Conservation (phyloP, 1,284 basidiomycete genomes). For the Naganishia sp. region DNA sequence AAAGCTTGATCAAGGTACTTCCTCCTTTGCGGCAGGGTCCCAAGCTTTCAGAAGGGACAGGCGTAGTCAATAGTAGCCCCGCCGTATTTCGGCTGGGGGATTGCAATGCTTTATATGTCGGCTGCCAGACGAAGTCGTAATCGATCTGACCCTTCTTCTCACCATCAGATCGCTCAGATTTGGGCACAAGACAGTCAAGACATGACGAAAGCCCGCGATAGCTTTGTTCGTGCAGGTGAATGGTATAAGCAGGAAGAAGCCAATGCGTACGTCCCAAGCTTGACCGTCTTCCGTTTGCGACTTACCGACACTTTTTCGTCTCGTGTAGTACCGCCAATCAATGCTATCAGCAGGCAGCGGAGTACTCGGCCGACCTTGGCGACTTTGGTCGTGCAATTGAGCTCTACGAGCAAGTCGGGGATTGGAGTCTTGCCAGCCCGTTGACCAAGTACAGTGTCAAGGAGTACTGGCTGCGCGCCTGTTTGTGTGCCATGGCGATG, state of each 20-base stretch:
- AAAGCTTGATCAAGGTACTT: not conserved
- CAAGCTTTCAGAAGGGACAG: too few relatives aligned
- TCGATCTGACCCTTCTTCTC: not conserved
- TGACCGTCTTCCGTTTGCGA: constrained; percentile 29
- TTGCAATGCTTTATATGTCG: too few relatives aligned
- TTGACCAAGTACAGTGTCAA: constrained; percentile 99
- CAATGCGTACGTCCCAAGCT: constrained; percentile 68
- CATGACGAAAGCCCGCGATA: constrained; percentile 69
- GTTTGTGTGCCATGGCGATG: constrained; percentile 86
- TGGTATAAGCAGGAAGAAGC: constrained; percentile 98
- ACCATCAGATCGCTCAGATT: constrained; percentile 72
- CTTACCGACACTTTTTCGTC: constrained; percentile 11
- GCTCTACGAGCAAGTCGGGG: constrained; percentile 86
- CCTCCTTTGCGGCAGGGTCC: too few relatives aligned
- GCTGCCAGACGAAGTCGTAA: too few relatives aligned
- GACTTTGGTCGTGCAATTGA: constrained; percentile 83
- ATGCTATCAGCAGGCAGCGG: constrained; percentile 94
- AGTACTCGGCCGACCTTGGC: constrained; percentile 85
- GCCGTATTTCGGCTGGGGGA: too few relatives aligned
- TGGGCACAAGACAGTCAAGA: constrained; percentile 68
- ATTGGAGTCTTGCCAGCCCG: constrained; percentile 75
- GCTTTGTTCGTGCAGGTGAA: constrained; percentile 88
- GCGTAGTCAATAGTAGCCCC: too few relatives aligned
- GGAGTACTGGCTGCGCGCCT: constrained; percentile 90
- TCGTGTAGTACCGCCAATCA: constrained; percentile 80